phyloP scores from a whole-genome alignment of 1,284 basidiomycete species.

The Moesziomyces antarcticus region DNA sequence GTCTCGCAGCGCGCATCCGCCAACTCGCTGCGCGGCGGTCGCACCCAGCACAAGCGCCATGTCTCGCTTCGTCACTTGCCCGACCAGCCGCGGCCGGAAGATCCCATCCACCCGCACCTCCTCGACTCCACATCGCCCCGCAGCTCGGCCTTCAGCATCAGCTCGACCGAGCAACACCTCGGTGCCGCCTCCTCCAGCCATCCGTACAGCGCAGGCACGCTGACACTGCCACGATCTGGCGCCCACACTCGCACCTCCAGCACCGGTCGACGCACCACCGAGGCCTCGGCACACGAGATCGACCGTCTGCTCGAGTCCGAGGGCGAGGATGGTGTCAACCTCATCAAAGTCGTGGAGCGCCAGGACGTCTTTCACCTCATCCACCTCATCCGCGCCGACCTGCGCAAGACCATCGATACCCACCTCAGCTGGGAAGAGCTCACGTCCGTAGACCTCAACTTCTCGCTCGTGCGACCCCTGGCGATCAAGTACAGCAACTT shows the following conservation, averaged over 20 bases:
- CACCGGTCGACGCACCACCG: conserved; percentile 18
- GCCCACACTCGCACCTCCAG: conserved; percentile 13
- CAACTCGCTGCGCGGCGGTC: conserved; percentile 24
- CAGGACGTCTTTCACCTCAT: conserved; percentile 56
- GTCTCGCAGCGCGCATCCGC: conserved; percentile 45
- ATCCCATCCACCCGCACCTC: conserved; percentile 22
- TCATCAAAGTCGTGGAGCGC: conserved; percentile 46
- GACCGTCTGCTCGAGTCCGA: conserved; percentile 46
- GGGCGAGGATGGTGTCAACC: conserved; percentile 48
- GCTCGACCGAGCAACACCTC: conserved; percentile 32
- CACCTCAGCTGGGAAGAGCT: conserved; percentile 61
- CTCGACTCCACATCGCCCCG: conserved; percentile 23
- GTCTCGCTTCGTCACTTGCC: conserved; percentile 43
- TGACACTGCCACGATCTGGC: not conserved
- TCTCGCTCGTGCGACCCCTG: conserved; percentile 56
- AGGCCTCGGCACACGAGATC: conserved; percentile 33
- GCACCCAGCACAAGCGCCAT: conserved; percentile 25
- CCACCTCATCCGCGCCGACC: conserved; percentile 49
- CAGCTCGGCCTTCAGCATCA: conserved; percentile 26
- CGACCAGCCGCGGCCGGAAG: conserved; percentile 30
- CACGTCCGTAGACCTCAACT: conserved; percentile 59
- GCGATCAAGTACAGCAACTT: conserved; percentile 58
- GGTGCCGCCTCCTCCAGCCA: conserved; percentile 2
- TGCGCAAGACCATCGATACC: conserved; percentile 58
- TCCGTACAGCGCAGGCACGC: not conserved